These are phyloP conservation scores for Cylindricascospora bacillispora DNA, from an alignment of 1,139 yeast genomes.

Conservation along the genomic window DNA sequence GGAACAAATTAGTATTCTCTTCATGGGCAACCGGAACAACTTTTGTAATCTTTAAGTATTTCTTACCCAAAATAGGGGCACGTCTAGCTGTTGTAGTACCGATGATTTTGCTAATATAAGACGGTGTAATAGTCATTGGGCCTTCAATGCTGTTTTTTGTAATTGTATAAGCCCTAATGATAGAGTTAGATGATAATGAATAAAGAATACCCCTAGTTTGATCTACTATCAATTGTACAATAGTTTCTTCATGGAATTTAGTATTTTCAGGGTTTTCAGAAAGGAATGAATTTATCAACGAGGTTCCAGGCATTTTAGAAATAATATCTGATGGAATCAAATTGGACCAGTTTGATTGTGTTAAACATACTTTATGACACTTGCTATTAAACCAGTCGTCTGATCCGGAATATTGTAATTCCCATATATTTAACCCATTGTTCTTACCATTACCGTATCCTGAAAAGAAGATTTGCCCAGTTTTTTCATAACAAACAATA, in stretches of 20 bases:
- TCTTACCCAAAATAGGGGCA: slow-evolving; percentile 28
- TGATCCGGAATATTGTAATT: slow-evolving; percentile 69
- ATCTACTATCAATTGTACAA: slow-evolving; percentile 60
- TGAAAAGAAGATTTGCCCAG: slow-evolving; percentile 73
- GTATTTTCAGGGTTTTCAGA: slow-evolving; percentile 13
- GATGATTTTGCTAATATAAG: slow-evolving; percentile 38
- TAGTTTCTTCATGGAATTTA: slow-evolving; percentile 36
- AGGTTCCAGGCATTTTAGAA: slow-evolving; percentile 34
- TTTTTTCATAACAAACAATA: slow-evolving; percentile 44
- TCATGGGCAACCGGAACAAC: slow-evolving; percentile 47
- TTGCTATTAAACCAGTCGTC: slow-evolving; percentile 82
- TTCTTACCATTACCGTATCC: slow-evolving; percentile 52
- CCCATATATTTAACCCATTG: slow-evolving; percentile 78
- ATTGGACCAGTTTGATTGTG: slow-evolving; percentile 52
- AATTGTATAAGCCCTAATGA: slow-evolving; percentile 68
- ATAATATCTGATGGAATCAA: slow-evolving; percentile 37
- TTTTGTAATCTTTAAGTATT: slow-evolving; percentile 40
- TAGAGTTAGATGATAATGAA: slow-evolving; percentile 70
- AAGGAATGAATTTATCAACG: slow-evolving; percentile 28
- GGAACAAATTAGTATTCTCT: slow-evolving; percentile 60
- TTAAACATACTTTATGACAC: slow-evolving; percentile 70
- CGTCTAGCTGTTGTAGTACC: slow-evolving; percentile 39
- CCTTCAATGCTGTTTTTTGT: slow-evolving; percentile 28
- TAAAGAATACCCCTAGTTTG: slow-evolving; percentile 66
- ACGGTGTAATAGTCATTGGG: slow-evolving; percentile 27